phyloP scores from a whole-genome alignment of 805 yeast species.

The Saccharomycopsis oosterbeekiorum region DNA sequence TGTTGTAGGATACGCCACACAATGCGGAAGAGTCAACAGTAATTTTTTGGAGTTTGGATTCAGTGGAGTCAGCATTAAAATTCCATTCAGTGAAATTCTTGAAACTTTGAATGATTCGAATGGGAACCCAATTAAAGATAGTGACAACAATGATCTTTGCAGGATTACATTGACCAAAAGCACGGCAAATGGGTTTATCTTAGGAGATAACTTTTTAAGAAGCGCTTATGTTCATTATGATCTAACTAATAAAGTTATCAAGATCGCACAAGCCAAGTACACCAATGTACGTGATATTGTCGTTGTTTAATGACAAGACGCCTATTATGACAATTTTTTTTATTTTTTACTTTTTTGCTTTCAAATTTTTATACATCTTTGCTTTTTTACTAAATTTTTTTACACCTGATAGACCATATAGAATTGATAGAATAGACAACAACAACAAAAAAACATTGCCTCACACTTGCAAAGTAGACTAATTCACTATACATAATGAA shows the following conservation, averaged over 20 bases:
- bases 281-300: constrained; percentile 26
- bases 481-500: too few relatives aligned
- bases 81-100: constrained; percentile 34
- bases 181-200: constrained; percentile 28
- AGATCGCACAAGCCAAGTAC: constrained; percentile 37
- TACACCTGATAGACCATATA: neutral
- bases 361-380: neutral
- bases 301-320: neutral
- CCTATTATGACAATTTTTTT: neutral
- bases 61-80: constrained; percentile 33
- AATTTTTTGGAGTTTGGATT: constrained; percentile 24
- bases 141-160: constrained; percentile 29
- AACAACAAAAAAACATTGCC: neutral
- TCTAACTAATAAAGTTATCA: constrained; percentile 33
- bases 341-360: neutral
- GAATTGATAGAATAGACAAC: neutral
- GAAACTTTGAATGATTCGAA: constrained; percentile 15
- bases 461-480: neutral
- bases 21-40: constrained; percentile 20
- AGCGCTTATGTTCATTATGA: constrained; percentile 47
- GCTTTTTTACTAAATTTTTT: neutral
- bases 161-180: constrained; percentile 32
- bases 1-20: constrained; percentile 1
- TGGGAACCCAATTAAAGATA: constrained; percentile 19
- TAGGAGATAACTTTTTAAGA: constrained; percentile 49